Base-by-base conservation (phyloP, 2,329 filamentous ascomycete species). In the Fusarium camptoceras region DNA sequence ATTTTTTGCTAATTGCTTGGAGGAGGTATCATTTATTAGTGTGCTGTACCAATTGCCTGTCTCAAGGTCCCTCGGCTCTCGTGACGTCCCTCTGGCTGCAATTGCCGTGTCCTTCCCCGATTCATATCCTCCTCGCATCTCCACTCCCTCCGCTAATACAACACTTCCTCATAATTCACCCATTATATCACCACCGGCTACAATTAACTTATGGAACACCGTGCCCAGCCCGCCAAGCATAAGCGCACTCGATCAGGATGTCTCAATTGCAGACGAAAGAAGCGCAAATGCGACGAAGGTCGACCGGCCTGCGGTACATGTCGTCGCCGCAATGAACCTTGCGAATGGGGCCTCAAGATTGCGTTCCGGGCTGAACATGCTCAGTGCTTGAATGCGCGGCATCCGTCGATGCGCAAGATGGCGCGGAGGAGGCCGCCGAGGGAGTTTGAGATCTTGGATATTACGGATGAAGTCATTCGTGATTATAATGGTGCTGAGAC, bases 341-440 rank as follows among this genome's bases (percentile, higher is more conserved):
- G 80, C 43, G 75, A 79, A 76, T 81, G 80, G 80, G 79, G 80
- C 2, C 69, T 81, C 64, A 80, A 78, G 73, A 73, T 81, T 30
- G 79, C 73, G 7, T 81, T 81, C 53, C 78, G 79, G 30, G 72
- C 74, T 5, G 79, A 81, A 60, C 79, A 81, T 49, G 79, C 78
- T 2, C 78, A 77, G 55, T 71, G 72, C n/a, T 65, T 81, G 31
- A 71, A 73, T 47, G 65, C 71, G 8, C 61, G 64, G 20, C 79
- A 81, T 49, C 79, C 79, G 2, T 80, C 78, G 12, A 81, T 81
- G 79, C 66, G 72, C 8, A 73, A 70, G 48, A 74, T 72, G 71
- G 75, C 74, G 2, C 70, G 67, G 47, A 74, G 72, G 51, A 71
- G 73, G 16, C 71, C 72, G 14, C 72, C 73, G 4, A 75, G 69